Percentiles rank a stretch among this genome's conserved stretches.
Conservation (phyloP, 2,329 filamentous ascomycete genomes). For the Fusarium penzigii region DNA sequence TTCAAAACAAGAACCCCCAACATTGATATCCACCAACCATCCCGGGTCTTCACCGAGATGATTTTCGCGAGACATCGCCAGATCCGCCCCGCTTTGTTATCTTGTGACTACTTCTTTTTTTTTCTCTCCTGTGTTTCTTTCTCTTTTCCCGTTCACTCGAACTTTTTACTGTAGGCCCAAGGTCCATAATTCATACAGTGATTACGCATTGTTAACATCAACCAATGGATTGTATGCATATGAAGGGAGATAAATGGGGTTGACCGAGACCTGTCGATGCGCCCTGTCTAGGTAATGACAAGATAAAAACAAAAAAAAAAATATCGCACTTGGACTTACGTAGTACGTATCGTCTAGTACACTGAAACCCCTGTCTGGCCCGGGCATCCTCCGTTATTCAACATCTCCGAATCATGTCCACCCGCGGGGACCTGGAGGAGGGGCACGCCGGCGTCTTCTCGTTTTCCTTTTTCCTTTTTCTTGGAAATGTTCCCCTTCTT, state of each 20-base stretch:
- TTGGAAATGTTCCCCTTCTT: neutral
- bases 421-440: too few species aligned
- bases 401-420: neutral
- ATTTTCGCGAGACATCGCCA: slow-evolving; percentile 22
- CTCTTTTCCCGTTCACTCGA: too few species aligned
- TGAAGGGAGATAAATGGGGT: neutral
- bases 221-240: neutral
- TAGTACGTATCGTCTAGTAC: too few species aligned
- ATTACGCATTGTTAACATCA: neutral
- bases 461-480: too few species aligned
- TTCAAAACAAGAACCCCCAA: slow-evolving; percentile 1
- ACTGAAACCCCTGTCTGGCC: too few species aligned
- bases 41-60: slow-evolving; percentile 27
- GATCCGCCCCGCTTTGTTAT: slow-evolving; percentile 10
- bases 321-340: too few species aligned
- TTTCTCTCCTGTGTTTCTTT: neutral
- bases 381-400: neutral
- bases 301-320: too few species aligned
- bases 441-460: too few species aligned
- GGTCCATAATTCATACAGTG: neutral
- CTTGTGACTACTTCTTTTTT: neutral
- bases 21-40: neutral
- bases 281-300: too few species aligned
- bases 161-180: too few species aligned
- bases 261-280: neutral